Evolutionary conservation across 305 asterid species (phyloP).

Genomic region (Nicotiana rustica): DNA sequence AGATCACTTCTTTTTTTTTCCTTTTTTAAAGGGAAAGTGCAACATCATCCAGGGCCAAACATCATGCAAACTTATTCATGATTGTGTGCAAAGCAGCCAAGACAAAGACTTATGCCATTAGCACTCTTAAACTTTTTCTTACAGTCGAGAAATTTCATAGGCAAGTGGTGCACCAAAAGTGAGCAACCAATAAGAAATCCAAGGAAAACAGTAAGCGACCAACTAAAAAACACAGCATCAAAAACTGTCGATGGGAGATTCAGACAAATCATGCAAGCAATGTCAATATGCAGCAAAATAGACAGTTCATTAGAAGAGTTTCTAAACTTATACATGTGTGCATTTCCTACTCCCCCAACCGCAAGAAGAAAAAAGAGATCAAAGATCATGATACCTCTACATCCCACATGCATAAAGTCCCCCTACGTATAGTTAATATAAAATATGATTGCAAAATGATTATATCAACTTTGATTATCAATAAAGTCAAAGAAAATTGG

Average conservation of each 20-base stretch:
- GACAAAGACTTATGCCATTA: not conserved
- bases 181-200: constrained; percentile 19
- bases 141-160: no score
- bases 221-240: not conserved
- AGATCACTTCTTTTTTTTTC: not conserved
- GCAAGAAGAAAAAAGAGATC: not conserved
- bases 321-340: no score
- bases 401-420: not conserved
- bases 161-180: not conserved
- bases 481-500: constrained; percentile 33
- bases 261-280: not conserved
- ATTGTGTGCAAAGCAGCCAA: not conserved
- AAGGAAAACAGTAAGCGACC: not conserved
- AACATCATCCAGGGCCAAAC: not conserved
- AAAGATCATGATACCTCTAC: constrained; percentile 23
- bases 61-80: not conserved
- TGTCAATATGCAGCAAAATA: no score
- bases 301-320: no score
- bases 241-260: not conserved
- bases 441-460: not conserved
- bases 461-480: constrained; percentile 32
- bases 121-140: not conserved
- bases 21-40: not conserved
- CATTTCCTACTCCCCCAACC: no score
- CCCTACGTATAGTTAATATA: not conserved